Base-by-base conservation (phyloP, 257 asterid genomes). In the Rubia yunnanensis region DNA sequence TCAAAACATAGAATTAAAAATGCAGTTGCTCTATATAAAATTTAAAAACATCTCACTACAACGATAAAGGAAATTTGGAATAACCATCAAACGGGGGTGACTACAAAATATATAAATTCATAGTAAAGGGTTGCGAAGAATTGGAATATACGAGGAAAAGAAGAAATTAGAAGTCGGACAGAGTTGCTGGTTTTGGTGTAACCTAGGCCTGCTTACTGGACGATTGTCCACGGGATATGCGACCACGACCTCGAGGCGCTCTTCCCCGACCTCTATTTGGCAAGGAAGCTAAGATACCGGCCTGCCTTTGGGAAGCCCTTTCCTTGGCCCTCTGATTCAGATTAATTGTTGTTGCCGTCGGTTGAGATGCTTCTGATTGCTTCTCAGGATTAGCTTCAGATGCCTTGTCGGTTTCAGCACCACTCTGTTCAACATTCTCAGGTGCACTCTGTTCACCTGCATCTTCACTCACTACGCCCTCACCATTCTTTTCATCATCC, bases 261-360 rank as follows among this genome's bases (percentile, higher is more conserved):
- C 96, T 76, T 28, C 81, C 95, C 27, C 94, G 95, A 57, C 77
- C 88, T 71, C 96, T 80, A 67, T 63, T 27, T 11, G 63, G 14
- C 3, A 77, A 15, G 54, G 96, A 38, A 44, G 78, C 10, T 28
- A 30, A 35, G 74, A 75, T 58, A 59, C 80, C 88, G 67, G 83
- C 83, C 72, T 77, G 90, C 71, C 96, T 84, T 7, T 74, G 30
- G 8, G 39, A 46, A 14, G 88, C 84, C 71, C 86, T 82, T 57
- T 73, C 74, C 72, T 78, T 85, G 18, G 95, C 96, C 70, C 95
- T 76, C 82, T 84, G 86, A 30, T 24, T 53, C 65, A 87, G 76
- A 81, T 81, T 89, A 62, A 92, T 87, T 26, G 95, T 86, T 13
- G 83, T 87, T n/a, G 91, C n/a, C n/a, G n/a, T n/a, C n/a, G n/a